phyloP scores from a whole-genome alignment of 2,329 filamentous ascomycete genomes.

The Mollisia scopiformis region DNA sequence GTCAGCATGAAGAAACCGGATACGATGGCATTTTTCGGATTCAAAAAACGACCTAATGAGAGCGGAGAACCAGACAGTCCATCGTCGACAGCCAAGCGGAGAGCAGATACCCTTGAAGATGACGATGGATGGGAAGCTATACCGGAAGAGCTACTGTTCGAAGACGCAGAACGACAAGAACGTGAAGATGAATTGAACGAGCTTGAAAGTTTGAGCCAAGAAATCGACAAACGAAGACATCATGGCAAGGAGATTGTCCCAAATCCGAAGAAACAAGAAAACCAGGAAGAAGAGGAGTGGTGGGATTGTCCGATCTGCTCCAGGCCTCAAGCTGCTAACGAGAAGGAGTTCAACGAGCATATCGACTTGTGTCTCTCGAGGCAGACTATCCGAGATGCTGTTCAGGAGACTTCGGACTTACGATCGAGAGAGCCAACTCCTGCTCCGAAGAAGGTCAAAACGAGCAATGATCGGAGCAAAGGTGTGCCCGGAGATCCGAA shows the following conservation, averaged over 20 bases:
- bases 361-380: slow-evolving; percentile 90
- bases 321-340: slow-evolving; percentile 74
- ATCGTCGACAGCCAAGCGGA: slow-evolving; percentile 39
- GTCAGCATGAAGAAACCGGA: slow-evolving; percentile 83
- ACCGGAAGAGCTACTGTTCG: slow-evolving; percentile 65
- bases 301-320: slow-evolving; percentile 91
- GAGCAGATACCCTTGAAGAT: slow-evolving; percentile 42
- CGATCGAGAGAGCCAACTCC: slow-evolving; percentile 18
- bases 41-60: slow-evolving; percentile 42
- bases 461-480: slow-evolving; percentile 14
- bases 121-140: slow-evolving; percentile 66
- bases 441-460: slow-evolving; percentile 19
- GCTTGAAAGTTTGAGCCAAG: slow-evolving; percentile 63
- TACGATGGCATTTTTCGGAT: slow-evolving; percentile 78
- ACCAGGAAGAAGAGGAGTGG: slow-evolving; percentile 49
- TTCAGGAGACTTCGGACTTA: slow-evolving; percentile 52
- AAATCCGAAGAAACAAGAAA: slow-evolving; percentile 39
- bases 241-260: slow-evolving; percentile 57
- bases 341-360: slow-evolving; percentile 83
- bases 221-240: slow-evolving; percentile 36
- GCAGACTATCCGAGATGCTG: slow-evolving; percentile 81
- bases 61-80: slow-evolving; percentile 15
- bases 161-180: slow-evolving; percentile 62
- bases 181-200: slow-evolving; percentile 63
- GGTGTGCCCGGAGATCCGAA: slow-evolving; percentile 19